These are phyloP conservation scores for Celoporthe dispersa DNA, from an alignment of 2,329 filamentous ascomycete genomes.

Conservation along the genomic window DNA sequence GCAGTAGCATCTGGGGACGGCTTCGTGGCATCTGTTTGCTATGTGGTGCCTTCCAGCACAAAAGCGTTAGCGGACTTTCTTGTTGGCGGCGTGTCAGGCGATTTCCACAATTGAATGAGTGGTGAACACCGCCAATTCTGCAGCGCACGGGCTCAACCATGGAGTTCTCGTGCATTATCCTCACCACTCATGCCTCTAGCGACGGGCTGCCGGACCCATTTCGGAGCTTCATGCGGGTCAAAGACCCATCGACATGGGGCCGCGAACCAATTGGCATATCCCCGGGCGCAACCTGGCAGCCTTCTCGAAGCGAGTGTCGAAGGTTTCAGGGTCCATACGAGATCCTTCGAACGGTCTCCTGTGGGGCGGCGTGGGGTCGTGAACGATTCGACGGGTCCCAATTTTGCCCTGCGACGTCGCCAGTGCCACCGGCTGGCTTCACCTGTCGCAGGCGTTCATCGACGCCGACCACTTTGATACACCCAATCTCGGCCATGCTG, in stretches of 20 bases:
- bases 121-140: constrained; percentile 19
- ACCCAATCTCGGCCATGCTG: constrained; percentile 24
- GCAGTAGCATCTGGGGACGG: constrained; percentile 8
- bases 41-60: constrained; percentile 5
- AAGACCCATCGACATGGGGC: constrained; percentile 15
- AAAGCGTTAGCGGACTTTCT: background rate
- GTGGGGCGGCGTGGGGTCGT: constrained; percentile 18
- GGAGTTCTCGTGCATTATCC: background rate
- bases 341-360: constrained; percentile 23
- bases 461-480: constrained; percentile 24
- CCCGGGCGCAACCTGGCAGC: constrained; percentile 26
- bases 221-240: constrained; percentile 13
- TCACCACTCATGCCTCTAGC: background rate
- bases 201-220: constrained; percentile 20
- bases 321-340: constrained; percentile 30
- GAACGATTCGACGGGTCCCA: constrained; percentile 23
- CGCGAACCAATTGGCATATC: constrained; percentile 30
- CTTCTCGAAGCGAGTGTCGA: constrained; percentile 28
- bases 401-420: constrained; percentile 27
- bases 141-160: constrained; percentile 2
- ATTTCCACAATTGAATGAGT: constrained; percentile 4
- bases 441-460: constrained; percentile 27
- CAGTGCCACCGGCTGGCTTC: constrained; percentile 28
- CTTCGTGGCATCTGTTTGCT: constrained; percentile 9
- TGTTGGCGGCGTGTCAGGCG: constrained; percentile 14